phyloP scores from a whole-genome alignment of 163 green algal genomes.

The Volvox carteri region DNA sequence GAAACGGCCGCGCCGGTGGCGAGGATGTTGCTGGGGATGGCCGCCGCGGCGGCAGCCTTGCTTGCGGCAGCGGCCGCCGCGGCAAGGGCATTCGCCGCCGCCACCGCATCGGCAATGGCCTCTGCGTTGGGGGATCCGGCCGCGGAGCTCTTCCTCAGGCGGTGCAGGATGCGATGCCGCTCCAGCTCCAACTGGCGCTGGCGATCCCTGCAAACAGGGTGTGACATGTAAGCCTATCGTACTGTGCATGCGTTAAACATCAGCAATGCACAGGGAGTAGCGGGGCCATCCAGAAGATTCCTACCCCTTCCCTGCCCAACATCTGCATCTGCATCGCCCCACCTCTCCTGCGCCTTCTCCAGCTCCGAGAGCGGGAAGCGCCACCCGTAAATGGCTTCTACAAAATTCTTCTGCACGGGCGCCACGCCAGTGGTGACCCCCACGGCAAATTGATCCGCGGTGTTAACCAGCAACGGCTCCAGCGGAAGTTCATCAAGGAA shows the following conservation, averaged over 20 bases:
- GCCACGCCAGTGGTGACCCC: neutral
- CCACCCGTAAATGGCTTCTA: slow-evolving; percentile 88
- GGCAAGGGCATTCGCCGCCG: neutral
- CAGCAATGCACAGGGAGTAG: too few relatives aligned
- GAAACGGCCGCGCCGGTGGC: neutral
- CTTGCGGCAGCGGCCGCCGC: slow-evolving; percentile 20
- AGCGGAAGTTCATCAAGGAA: slow-evolving; percentile 20
- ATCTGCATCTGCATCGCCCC: too few relatives aligned
- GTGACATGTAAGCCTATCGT: too few relatives aligned
- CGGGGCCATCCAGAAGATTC: too few relatives aligned
- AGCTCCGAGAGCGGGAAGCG: slow-evolving; percentile 70
- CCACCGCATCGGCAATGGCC: slow-evolving; percentile 40
- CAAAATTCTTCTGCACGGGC: slow-evolving; percentile 61
- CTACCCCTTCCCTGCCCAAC: too few relatives aligned
- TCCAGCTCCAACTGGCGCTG: slow-evolving; percentile 46
- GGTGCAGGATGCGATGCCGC: slow-evolving; percentile 48
- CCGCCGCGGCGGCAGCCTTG: neutral
- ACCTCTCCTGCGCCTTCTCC: slow-evolving; percentile 62
- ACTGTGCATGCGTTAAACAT: too few relatives aligned
- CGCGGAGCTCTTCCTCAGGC: slow-evolving; percentile 15
- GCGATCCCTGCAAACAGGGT: slow-evolving; percentile 38
- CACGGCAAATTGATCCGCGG: slow-evolving; percentile 13
- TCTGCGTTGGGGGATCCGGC: neutral
- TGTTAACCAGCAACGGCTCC: neutral
- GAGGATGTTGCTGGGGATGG: neutral